A percentile compares a stretch with the other conserved stretches of the same genome.
phyloP scores from a whole-genome alignment of 2,329 filamentous ascomycete genomes.

The Purpureocillium takamizusanense region DNA sequence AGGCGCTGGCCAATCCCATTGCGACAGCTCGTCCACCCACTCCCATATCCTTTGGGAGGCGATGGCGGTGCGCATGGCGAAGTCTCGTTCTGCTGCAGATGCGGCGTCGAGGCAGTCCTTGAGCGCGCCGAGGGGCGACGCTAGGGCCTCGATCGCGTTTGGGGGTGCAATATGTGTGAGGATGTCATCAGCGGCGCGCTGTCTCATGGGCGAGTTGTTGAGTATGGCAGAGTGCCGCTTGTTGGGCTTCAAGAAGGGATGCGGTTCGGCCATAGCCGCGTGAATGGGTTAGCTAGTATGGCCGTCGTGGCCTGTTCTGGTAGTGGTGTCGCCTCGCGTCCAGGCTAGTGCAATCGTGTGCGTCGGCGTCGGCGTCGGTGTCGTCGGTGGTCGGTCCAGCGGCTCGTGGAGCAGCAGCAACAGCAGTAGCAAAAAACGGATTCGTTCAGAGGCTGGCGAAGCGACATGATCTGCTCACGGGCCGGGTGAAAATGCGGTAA shows the following conservation, averaged over 20 bases:
- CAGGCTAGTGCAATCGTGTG: not conserved
- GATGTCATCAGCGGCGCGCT: constrained; percentile 45
- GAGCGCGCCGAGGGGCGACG: constrained; percentile 40
- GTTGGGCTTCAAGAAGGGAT: constrained; percentile 21
- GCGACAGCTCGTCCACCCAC: constrained; percentile 64
- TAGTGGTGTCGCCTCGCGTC: not conserved
- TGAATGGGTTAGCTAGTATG: not conserved
- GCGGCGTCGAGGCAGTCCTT: constrained; percentile 53
- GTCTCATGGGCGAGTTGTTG: constrained; percentile 33
- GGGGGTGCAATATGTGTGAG: constrained; percentile 52
- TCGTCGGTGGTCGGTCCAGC: not conserved
- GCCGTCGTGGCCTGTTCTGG: not conserved
- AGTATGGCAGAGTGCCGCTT: constrained; percentile 20
- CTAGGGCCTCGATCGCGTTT: constrained; percentile 51
- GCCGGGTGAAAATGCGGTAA: constrained; percentile 21
- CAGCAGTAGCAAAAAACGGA: not conserved
- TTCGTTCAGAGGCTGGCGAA: not conserved
- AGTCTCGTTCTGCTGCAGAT: constrained; percentile 57
- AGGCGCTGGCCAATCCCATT: constrained; percentile 47
- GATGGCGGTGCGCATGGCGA: constrained; percentile 61
- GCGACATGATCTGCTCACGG: constrained; percentile 19
- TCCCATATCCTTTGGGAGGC: constrained; percentile 62
- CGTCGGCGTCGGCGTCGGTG: not conserved
- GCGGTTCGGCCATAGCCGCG: constrained; percentile 23
- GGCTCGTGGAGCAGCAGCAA: not conserved